phyloP scores from a whole-genome alignment of 148 eudicot genomes.

The Chenopodium quinoa region DNA sequence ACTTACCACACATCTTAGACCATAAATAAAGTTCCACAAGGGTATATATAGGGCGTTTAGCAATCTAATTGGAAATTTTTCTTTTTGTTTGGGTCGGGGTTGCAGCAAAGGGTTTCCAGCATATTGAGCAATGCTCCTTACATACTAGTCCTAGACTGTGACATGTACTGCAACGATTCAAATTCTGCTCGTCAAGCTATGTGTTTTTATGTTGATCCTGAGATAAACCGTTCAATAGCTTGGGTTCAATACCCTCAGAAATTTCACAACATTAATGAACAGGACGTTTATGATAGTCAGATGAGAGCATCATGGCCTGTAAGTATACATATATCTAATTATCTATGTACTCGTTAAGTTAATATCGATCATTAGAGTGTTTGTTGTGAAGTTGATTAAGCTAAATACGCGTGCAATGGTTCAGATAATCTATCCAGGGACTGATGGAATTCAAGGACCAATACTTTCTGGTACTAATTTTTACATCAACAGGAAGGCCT shows the following conservation, averaged over 20 bases:
- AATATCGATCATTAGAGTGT: too few species aligned
- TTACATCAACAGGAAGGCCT: constrained; percentile 56
- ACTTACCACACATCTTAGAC: too few species aligned
- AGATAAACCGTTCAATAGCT: constrained; percentile 21
- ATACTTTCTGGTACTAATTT: constrained; percentile 52
- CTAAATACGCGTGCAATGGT: not conserved
- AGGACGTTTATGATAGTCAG: constrained; percentile 50
- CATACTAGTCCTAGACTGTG: constrained; percentile 43
- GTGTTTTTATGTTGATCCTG: constrained; percentile 45
- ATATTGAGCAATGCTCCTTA: constrained; percentile 35
- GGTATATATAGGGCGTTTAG: too few species aligned
- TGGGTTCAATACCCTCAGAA: constrained; percentile 48
- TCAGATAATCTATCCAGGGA: constrained; percentile 39
- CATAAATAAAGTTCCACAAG: too few species aligned
- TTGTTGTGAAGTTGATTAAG: too few species aligned
- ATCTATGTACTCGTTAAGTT: too few species aligned
- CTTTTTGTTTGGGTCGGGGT: not conserved
- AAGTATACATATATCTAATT: not conserved
- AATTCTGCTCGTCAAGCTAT: constrained; percentile 40
- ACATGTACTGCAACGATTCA: constrained; percentile 48
- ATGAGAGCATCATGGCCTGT: constrained; percentile 32
- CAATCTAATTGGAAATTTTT: not conserved
- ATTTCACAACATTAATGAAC: constrained; percentile 29
- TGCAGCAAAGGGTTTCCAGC: constrained; percentile 45
- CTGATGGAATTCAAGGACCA: constrained; percentile 62